These are phyloP conservation scores for Wickerhamiella azymoides DNA, from an alignment of 805 yeast genomes.

Conservation along the genomic window DNA sequence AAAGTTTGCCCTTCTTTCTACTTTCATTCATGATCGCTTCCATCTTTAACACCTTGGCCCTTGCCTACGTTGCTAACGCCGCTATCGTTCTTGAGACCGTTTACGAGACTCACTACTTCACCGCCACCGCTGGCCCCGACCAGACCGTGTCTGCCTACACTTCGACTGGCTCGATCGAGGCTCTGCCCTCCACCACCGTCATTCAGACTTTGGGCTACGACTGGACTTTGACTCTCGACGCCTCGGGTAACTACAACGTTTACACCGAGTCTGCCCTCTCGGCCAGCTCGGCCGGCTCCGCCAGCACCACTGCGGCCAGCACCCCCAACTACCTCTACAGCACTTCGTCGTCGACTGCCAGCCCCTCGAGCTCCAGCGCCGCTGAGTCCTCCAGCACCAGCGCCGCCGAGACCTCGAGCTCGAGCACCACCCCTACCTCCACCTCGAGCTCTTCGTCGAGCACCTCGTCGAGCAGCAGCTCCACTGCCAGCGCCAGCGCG, in stretches of 20 bases:
- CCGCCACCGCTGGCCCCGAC: not conserved
- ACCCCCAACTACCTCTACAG: too few relatives aligned
- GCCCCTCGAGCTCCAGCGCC: not conserved
- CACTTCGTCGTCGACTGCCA: conserved; percentile 5
- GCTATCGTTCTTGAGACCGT: conserved; percentile 1
- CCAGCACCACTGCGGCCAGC: not conserved
- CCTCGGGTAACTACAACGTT: conserved; percentile 3
- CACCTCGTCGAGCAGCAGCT: not conserved
- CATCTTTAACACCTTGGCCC: not conserved
- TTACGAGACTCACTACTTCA: conserved; percentile 3
- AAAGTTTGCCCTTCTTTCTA: not conserved
- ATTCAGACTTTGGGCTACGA: conserved; percentile 15
- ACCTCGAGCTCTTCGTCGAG: not conserved
- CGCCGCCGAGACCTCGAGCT: not conserved
- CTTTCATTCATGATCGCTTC: not conserved
- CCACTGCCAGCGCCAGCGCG: conserved; percentile 16
- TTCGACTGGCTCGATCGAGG: conserved; percentile 17
- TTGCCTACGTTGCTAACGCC: conserved; percentile 4
- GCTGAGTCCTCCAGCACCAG: not conserved
- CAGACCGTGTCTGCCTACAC: conserved; percentile 12
- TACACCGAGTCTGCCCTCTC: conserved; percentile 7
- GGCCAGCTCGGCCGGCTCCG: not conserved
- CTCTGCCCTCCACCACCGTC: conserved; percentile 20
- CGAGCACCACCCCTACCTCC: not conserved
- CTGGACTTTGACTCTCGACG: not conserved